Evolutionary conservation across 352 stramenopile species (phyloP).

Genomic region (Globisporangium megalacanthum): DNA sequence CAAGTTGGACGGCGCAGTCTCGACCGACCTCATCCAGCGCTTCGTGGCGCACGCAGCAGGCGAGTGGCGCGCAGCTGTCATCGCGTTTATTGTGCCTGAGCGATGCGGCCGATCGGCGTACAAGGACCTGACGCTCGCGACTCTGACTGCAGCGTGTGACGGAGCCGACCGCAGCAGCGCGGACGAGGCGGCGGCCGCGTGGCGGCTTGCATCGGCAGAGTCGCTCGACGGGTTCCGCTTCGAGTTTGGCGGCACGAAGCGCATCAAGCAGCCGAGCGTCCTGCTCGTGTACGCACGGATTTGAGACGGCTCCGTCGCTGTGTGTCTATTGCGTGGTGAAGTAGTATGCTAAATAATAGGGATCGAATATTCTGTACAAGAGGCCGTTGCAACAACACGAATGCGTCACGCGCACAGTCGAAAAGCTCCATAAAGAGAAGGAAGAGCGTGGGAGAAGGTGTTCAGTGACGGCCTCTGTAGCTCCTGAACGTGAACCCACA

Average conservation of each 20-base stretch:
- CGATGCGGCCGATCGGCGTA: conserved; percentile 43
- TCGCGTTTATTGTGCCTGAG: conserved; percentile 70
- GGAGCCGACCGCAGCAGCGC: neutral
- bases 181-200: conserved; percentile 3
- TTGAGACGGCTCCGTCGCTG: too few species aligned
- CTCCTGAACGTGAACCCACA: too few species aligned
- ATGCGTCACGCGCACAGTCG: too few species aligned
- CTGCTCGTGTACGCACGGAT: conserved; percentile 31
- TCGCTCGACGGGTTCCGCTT: conserved; percentile 40
- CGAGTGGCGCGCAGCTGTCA: conserved; percentile 41
- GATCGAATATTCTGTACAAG: too few species aligned
- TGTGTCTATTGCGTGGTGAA: too few species aligned
- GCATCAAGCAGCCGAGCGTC: conserved; percentile 61
- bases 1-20: conserved; percentile 7
- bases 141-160: conserved; percentile 8
- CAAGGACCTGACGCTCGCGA: conserved; percentile 27
- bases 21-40: conserved; percentile 40
- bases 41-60: conserved; percentile 45
- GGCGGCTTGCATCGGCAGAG: conserved; percentile 26
- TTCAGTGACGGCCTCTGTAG: too few species aligned
- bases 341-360: too few species aligned
- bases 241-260: conserved; percentile 53
- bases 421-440: neutral
- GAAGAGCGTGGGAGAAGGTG: too few species aligned
- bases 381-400: too few species aligned